These are phyloP conservation scores for Lumnitzera littorea DNA, from an alignment of 345 rosid species.

Conservation along the genomic window DNA sequence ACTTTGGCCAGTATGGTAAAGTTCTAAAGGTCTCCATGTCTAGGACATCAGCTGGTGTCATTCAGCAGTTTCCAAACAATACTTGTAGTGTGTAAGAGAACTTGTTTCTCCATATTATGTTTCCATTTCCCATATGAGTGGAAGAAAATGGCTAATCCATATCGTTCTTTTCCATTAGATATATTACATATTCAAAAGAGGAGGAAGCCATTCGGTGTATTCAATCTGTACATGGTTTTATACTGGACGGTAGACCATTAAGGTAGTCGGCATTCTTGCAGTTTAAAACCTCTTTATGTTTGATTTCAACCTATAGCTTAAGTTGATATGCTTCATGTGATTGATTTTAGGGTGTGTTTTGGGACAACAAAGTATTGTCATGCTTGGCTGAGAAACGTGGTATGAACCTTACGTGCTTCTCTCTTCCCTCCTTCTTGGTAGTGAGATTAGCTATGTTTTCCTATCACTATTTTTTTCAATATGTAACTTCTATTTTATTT, in stretches of 20 bases:
- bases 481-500: not conserved
- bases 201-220: constrained; percentile 95
- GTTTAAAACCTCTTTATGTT: constrained; percentile 14
- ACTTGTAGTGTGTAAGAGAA: constrained; percentile 91
- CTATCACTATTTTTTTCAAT: not conserved
- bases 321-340: not conserved
- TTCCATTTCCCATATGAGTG: not conserved
- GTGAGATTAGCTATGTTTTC: constrained; percentile 7
- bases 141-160: not conserved
- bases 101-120: not conserved
- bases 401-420: constrained; percentile 33
- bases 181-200: constrained; percentile 80
- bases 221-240: constrained; percentile 87
- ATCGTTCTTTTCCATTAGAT: constrained; percentile 29
- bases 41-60: constrained; percentile 70
- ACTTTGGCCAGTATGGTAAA: constrained; percentile 91
- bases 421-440: not conserved
- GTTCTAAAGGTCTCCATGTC: constrained; percentile 89
- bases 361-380: constrained; percentile 96
- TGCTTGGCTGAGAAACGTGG: constrained; percentile 96
- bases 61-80: constrained; percentile 84
- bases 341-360: constrained; percentile 69
- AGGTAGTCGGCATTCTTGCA: constrained; percentile 28
- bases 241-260: constrained; percentile 73
- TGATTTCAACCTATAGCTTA: not conserved